A percentile compares a stretch with the other conserved stretches of the same genome.
Conservation (phyloP, 352 stramenopile species). For the Hyaloperonospora arabidopsidis region DNA sequence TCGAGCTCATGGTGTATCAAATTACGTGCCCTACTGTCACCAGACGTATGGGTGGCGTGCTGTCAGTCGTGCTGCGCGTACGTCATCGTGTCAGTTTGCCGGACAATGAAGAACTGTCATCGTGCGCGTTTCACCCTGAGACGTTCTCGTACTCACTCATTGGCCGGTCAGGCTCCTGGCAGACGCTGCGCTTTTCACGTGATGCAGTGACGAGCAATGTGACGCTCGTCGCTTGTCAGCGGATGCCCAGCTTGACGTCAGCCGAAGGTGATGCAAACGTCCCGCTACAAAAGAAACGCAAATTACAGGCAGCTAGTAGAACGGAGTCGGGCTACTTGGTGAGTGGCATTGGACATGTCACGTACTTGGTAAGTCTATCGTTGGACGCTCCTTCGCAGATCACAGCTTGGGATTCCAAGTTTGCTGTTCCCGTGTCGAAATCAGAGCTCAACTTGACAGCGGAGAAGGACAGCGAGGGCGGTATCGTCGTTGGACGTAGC, state of each 20-base stretch:
- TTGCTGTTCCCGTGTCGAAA: slow-evolving; percentile 52
- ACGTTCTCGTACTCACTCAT: slow-evolving; percentile 66
- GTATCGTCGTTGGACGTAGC: slow-evolving; percentile 18
- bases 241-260: slow-evolving; percentile 32
- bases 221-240: slow-evolving; percentile 33
- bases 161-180: slow-evolving; percentile 47
- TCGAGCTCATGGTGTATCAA: slow-evolving; percentile 56
- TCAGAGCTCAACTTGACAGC: slow-evolving; percentile 34
- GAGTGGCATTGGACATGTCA: slow-evolving; percentile 39
- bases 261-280: slow-evolving; percentile 14
- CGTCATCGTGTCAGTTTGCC: slow-evolving; percentile 28
- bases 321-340: slow-evolving; percentile 27
- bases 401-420: slow-evolving; percentile 66
- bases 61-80: slow-evolving; percentile 29
- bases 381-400: slow-evolving; percentile 34
- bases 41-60: slow-evolving; percentile 25
- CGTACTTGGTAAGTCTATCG: slow-evolving; percentile 45
- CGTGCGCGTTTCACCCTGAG: slow-evolving; percentile 61
- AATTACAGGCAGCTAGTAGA: slow-evolving; percentile 31
- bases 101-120: slow-evolving; percentile 28
- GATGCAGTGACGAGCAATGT: slow-evolving; percentile 41
- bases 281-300: slow-evolving; percentile 59
- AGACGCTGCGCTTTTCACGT: slow-evolving; percentile 38
- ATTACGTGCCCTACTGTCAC: slow-evolving; percentile 28
- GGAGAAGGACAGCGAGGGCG: slow-evolving; percentile 21